These are phyloP conservation scores for Neocatenulostroma microsporum DNA, from an alignment of 2,329 filamentous ascomycete species.

Conservation along the genomic window DNA sequence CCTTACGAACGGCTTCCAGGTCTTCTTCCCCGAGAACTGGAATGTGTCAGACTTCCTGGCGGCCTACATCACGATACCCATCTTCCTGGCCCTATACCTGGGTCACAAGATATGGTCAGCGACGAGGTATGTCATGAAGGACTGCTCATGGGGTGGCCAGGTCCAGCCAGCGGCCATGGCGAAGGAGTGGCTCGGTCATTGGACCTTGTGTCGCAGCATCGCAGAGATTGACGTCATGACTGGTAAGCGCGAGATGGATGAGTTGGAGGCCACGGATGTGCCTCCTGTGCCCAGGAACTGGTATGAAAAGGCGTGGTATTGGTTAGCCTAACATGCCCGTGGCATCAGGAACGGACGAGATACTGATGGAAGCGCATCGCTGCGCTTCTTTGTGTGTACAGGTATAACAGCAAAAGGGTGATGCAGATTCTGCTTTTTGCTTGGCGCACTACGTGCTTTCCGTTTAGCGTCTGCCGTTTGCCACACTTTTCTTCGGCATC, in stretches of 20 bases:
- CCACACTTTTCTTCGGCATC: no score
- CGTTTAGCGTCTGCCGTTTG: no score
- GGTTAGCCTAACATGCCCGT: constrained; percentile 40
- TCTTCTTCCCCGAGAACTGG: constrained; percentile 43
- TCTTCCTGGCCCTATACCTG: constrained; percentile 39
- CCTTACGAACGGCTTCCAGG: constrained; percentile 51
- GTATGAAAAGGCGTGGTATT: constrained; percentile 40
- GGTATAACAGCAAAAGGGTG: no score
- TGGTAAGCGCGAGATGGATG: constrained; percentile 41
- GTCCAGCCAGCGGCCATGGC: constrained; percentile 1
- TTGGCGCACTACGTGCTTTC: no score
- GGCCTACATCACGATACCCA: constrained; percentile 48
- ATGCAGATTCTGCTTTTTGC: no score
- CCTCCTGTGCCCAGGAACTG: constrained; percentile 35
- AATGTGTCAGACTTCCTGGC: constrained; percentile 45
- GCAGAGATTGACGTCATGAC: constrained; percentile 39
- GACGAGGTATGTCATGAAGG: constrained; percentile 6
- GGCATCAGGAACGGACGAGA: no score
- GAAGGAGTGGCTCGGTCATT: constrained; percentile 28
- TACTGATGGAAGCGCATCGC: no score
- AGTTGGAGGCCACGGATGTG: constrained; percentile 35
- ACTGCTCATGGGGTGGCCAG: constrained; percentile 3
- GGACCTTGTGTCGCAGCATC: constrained; percentile 24
- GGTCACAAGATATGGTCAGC: constrained; percentile 23
- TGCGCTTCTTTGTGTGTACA: no score